phyloP scores from a whole-genome alignment of 179 eudicot genomes.

The Amaranthus tricolor region DNA sequence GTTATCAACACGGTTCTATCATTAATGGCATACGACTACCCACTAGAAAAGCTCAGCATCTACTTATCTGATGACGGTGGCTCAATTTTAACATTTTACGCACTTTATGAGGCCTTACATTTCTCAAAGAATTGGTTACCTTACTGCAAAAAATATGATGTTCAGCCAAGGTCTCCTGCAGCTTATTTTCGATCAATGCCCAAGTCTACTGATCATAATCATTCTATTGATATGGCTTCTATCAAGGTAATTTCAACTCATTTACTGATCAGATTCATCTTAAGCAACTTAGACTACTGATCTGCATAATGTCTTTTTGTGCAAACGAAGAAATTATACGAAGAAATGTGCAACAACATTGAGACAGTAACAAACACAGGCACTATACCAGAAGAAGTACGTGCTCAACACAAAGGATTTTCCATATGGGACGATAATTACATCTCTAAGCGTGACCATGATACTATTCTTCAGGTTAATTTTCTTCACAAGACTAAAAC shows the following conservation, averaged over 20 bases:
- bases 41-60: slow-evolving; percentile 45
- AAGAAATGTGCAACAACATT: slow-evolving; percentile 61
- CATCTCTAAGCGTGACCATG: slow-evolving; percentile 52
- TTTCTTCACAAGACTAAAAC: neutral
- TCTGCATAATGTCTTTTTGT: neutral
- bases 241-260: slow-evolving; percentile 28
- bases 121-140: slow-evolving; percentile 54
- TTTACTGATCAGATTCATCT: neutral
- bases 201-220: slow-evolving; percentile 19
- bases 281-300: neutral
- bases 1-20: slow-evolving; percentile 62
- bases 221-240: slow-evolving; percentile 29
- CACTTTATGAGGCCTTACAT: slow-evolving; percentile 45
- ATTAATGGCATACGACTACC: slow-evolving; percentile 59
- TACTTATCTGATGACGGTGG: slow-evolving; percentile 61
- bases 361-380: slow-evolving; percentile 42
- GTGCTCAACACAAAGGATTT: slow-evolving; percentile 55
- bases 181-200: slow-evolving; percentile 47
- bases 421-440: slow-evolving; percentile 45
- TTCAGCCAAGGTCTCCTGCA: slow-evolving; percentile 48
- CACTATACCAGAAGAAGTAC: slow-evolving; percentile 39
- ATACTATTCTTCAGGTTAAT: slow-evolving; percentile 66
- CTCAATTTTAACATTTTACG: slow-evolving; percentile 49
- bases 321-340: slow-evolving; percentile 47
- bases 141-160: slow-evolving; percentile 40